Evolutionary conservation across 192 early-diverging fungal genomes (phyloP).

Genomic region (Coemansia guatemalensis): DNA sequence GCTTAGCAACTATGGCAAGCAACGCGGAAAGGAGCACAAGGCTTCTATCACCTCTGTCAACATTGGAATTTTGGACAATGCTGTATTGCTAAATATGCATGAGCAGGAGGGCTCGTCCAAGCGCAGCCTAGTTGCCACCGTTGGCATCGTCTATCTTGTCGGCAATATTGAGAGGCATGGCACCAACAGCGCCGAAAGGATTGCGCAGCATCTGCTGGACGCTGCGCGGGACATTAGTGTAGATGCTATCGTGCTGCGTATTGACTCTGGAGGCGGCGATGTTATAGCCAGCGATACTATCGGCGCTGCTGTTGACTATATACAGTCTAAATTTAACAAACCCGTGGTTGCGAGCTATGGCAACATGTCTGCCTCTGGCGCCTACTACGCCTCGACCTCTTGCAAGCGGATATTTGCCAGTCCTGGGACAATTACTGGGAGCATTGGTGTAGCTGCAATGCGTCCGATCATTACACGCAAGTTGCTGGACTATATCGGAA

Average conservation of each 20-base stretch:
- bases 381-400: constrained; percentile 59
- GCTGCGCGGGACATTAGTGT: constrained; percentile 58
- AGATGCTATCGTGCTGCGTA: constrained; percentile 63
- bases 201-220: constrained; percentile 55
- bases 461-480: constrained; percentile 58
- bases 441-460: constrained; percentile 67
- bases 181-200: constrained; percentile 43
- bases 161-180: constrained; percentile 58
- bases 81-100: not conserved
- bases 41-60: too few species aligned
- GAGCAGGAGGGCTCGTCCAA: not conserved
- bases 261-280: constrained; percentile 73
- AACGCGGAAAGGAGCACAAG: too few species aligned
- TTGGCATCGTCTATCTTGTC: constrained; percentile 66
- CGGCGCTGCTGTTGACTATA: constrained; percentile 58
- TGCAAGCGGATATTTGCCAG: constrained; percentile 61
- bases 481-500: constrained; percentile 59
- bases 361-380: constrained; percentile 58
- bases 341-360: constrained; percentile 68
- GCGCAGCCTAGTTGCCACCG: constrained; percentile 21
- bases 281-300: constrained; percentile 67
- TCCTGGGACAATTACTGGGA: constrained; percentile 70
- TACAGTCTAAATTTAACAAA: constrained; percentile 58
- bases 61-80: too few species aligned
- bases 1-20: constrained; percentile 6